Evolutionary conservation across 148 eudicot genomes (phyloP).

Genomic region (Persicaria maculosa): DNA sequence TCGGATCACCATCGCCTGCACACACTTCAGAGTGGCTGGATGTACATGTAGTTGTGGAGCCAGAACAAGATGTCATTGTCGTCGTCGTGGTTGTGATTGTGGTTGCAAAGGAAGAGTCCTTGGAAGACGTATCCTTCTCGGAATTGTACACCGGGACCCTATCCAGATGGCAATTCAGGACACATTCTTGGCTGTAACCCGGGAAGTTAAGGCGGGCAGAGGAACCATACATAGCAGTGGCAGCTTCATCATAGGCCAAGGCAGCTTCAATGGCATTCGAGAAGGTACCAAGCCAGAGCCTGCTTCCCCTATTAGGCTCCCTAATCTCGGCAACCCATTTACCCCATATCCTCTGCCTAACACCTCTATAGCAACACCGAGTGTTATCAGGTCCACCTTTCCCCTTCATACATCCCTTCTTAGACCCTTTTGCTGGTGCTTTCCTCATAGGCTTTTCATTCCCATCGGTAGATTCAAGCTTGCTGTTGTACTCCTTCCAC

Average conservation of each 20-base stretch:
- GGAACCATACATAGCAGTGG: constrained; percentile 68
- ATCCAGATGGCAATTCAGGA: neutral
- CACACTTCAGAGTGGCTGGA: constrained; percentile 34
- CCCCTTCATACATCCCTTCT: constrained; percentile 92
- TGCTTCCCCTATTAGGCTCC: constrained; percentile 62
- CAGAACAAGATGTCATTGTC: constrained; percentile 21
- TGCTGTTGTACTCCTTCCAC: constrained; percentile 63
- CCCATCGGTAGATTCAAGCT: constrained; percentile 14
- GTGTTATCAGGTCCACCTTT: constrained; percentile 89
- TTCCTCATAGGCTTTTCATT: constrained; percentile 33
- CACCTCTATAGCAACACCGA: constrained; percentile 54
- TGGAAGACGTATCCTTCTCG: constrained; percentile 7
- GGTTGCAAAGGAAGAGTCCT: constrained; percentile 14
- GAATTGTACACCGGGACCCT: neutral
- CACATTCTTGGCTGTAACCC: neutral
- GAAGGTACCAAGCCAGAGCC: constrained; percentile 90
- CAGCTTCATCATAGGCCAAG: constrained; percentile 87
- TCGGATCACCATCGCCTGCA: constrained; percentile 17
- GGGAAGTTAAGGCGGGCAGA: constrained; percentile 72
- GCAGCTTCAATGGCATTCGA: constrained; percentile 75
- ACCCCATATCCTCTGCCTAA: constrained; percentile 90
- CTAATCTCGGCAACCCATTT: constrained; percentile 95
- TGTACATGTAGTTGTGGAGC: constrained; percentile 10
- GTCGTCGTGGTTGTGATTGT: constrained; percentile 9
- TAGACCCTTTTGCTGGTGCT: constrained; percentile 83